Conservation (phyloP, 768 basidiomycete genomes). For the Omphalotus guepiniiformis region DNA sequence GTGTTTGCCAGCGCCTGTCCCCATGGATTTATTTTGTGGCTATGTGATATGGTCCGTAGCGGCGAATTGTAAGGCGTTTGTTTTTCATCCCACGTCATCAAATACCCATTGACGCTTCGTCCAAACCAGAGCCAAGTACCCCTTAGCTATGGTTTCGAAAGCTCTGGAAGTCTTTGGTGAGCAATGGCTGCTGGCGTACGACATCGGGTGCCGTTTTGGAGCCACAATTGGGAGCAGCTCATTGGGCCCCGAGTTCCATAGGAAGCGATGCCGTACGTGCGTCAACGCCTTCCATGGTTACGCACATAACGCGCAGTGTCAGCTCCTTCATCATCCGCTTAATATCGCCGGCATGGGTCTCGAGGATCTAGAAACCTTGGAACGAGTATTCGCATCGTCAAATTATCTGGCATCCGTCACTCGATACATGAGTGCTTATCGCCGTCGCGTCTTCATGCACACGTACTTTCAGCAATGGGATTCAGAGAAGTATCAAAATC, state of each 20-base stretch:
- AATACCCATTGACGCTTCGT: neutral
- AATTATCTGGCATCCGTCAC: slow-evolving; percentile 24
- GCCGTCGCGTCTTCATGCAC: slow-evolving; percentile 25
- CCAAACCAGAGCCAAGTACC: slow-evolving; percentile 23
- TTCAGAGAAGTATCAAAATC: slow-evolving; percentile 27
- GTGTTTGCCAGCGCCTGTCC: slow-evolving; percentile 31
- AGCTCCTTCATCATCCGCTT: slow-evolving; percentile 27
- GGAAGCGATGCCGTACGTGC: slow-evolving; percentile 6
- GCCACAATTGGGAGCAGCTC: slow-evolving; percentile 15
- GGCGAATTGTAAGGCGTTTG: slow-evolving; percentile 30
- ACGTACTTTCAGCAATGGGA: slow-evolving; percentile 31
- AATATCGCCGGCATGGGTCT: slow-evolving; percentile 26
- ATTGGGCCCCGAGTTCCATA: slow-evolving; percentile 9
- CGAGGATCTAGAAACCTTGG: slow-evolving; percentile 30
- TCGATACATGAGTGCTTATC: slow-evolving; percentile 24
- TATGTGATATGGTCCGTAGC: slow-evolving; percentile 29
- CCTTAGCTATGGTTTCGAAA: slow-evolving; percentile 18
- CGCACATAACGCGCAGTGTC: slow-evolving; percentile 29
- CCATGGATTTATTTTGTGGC: slow-evolving; percentile 18
- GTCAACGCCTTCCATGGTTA: slow-evolving; percentile 32
- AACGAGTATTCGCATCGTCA: slow-evolving; percentile 28
- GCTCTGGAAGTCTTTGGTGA: slow-evolving; percentile 18
- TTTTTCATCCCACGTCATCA: neutral
- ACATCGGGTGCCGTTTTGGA: slow-evolving; percentile 24
- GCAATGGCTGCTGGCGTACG: slow-evolving; percentile 16